Base-by-base conservation (phyloP, 106 monocot genomes). In the Vanilla planifolia region DNA sequence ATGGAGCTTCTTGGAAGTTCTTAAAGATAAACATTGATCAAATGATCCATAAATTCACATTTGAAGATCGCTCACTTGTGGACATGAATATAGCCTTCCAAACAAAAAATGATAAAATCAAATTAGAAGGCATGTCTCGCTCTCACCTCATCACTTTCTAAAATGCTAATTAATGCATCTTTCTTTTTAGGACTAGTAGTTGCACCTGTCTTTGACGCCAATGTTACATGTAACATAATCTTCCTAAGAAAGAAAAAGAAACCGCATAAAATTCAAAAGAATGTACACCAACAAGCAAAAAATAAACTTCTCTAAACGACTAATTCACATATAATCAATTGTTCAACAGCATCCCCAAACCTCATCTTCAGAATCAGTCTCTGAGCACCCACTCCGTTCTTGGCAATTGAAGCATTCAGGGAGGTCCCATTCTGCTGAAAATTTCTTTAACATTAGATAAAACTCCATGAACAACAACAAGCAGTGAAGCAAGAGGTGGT, bases 321-420 rank as follows among this genome's bases (percentile, higher is more conserved):
- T 7, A 25, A 25, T 50, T 25, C 50, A 50, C 21, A 50, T 10
- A 45, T 21, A n/a, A n/a, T n/a, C 37, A 5, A 5, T 6, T 37
- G 5, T 37, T 10, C 10, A 37, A 37, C 5, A 37, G 37, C 37
- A 6, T 53, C 15, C n/a, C 8, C 43, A 14, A 23, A 61, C 70
- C 33, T 71, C 76, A 40, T 58, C 76, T 29, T 65, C 76, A 22
- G 65, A 71, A 24, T 77, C 70, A 66, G 65, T 71, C 29, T 71
- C 60, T 8, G 59, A 60, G 46, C 66, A 71, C n/a, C 66, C 70
- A 66, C 75, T 69, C 33, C 28, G 5, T 53, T 53, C 30, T 14
- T n/a, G 30, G 24, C 15, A 53, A 53, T 53, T 29, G 52, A 53
- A 6, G 37, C 37, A 6, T 37, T 37, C 10, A 37, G 37, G 37